phyloP scores from a whole-genome alignment of 257 asterid species.

The Solanum paucissectum region DNA sequence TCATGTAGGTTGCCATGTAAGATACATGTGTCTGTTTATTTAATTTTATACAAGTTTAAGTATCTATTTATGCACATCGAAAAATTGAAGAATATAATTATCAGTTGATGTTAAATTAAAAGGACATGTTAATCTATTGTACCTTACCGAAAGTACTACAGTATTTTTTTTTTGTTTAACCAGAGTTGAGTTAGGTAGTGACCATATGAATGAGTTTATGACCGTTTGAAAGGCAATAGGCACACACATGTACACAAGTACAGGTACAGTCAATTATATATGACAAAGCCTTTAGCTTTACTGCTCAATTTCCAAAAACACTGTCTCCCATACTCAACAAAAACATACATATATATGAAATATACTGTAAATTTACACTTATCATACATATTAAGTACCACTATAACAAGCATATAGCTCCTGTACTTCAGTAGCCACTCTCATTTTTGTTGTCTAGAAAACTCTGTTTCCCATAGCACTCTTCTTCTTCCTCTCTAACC shows the following conservation, averaged over 20 bases:
- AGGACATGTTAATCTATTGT: too few species aligned
- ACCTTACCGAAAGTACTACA: background rate
- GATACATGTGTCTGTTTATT: too few species aligned
- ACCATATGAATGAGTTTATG: conserved; percentile 15
- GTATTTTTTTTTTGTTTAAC: background rate
- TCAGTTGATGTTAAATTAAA: too few species aligned
- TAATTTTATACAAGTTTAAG: too few species aligned
- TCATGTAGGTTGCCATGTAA: rapidly evolving
- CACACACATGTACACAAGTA: background rate
- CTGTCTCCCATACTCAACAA: background rate
- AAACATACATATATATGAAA: background rate
- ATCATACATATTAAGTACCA: background rate
- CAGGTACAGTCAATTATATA: background rate
- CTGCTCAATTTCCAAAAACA: background rate
- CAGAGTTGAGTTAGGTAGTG: conserved; percentile 8
- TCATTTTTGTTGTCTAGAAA: background rate
- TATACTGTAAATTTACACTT: background rate
- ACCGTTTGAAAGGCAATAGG: conserved; percentile 11
- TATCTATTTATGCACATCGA: too few species aligned
- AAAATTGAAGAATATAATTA: too few species aligned
- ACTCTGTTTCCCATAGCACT: background rate
- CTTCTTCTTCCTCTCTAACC: background rate
- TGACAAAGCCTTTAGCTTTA: background rate
- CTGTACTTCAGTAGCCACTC: background rate
- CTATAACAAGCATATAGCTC: background rate